phyloP scores from a whole-genome alignment of 257 asterid species.

The Pogostemon cablin region DNA sequence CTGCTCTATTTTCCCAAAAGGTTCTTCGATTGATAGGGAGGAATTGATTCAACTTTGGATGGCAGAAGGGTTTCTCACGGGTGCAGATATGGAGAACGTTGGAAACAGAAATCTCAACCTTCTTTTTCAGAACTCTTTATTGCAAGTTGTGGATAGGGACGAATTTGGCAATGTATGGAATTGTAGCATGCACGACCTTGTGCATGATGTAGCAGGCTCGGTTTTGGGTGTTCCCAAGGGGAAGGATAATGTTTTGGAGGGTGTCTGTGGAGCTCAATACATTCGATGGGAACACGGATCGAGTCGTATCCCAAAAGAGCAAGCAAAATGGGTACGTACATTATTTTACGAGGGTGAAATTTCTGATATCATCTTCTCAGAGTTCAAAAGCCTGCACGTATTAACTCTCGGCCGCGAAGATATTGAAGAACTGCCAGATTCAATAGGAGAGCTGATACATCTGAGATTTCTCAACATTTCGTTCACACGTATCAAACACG shows the following conservation, averaged over 20 bases:
- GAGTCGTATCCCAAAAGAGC: not conserved
- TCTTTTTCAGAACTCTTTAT: not conserved
- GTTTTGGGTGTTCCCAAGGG: not conserved
- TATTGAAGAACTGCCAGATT: not conserved
- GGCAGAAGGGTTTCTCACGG: too few relatives aligned
- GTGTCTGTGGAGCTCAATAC: not conserved
- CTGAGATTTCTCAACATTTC: conserved; percentile 38
- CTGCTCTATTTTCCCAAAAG: too few relatives aligned
- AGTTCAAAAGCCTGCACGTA: conserved; percentile 31
- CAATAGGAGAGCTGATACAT: conserved; percentile 30
- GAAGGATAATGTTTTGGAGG: not conserved
- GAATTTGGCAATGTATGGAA: not conserved
- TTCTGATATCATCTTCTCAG: not conserved
- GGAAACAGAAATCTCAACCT: too few relatives aligned
- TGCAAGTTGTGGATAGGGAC: not conserved
- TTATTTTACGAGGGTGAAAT: not conserved
- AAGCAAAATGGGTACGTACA: conserved; percentile 26
- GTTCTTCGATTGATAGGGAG: too few relatives aligned
- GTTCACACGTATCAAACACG: not conserved
- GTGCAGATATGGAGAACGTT: too few relatives aligned
- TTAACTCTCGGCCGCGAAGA: conserved; percentile 3
- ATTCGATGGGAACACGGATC: not conserved
- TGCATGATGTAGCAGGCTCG: conserved; percentile 38
- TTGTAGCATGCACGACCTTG: conserved; percentile 31
- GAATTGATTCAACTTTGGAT: too few relatives aligned